Evolutionary conservation across 495 filamentous ascomycete genomes (phyloP), one percentile per base, ranked within the genome.

Genomic region (Tuber brumale): DNA sequence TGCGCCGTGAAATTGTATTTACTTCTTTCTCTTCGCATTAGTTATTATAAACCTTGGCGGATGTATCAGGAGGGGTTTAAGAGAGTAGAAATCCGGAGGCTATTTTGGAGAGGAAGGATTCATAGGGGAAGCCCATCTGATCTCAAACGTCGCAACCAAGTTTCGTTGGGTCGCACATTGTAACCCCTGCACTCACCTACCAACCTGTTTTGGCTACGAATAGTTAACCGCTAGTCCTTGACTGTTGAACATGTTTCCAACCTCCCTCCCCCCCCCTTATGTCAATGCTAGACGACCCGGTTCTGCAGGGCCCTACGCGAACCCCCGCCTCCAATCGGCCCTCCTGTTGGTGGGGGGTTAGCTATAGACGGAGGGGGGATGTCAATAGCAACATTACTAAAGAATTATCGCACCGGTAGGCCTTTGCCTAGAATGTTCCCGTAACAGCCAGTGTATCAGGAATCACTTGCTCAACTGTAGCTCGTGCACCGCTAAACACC

Each of bases 91-190:
- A 35, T 66, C 12, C 14, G 27, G 31, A 19, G 57, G 57, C 57
- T 66, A 66, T 66, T 66, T 66, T 66, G 57, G 57, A 66, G 57
- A 7, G 57, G 57, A 35, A 66, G 27, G 57, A 35, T 66, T 35
- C 57, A 35, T 66, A 66, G 57, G 57, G 57, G 57, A 66, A 66
- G 5, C 57, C 57, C 57, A 18, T 66, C 57, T 66, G 57, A 66
- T 66, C 57, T 66, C 57, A 66, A 66, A 66, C 57, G 57, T 66
- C 57, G 27, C 57, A 12, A 66, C 27, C 2, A 5, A 12, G 57
- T 66, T 66, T 66, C 57, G 57, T 66, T 66, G 57, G 27, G 57
- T 66, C 27, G 57, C 57, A 66, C 57, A 66, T 66, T 66, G 57
- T 35, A 35, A 31, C 57, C 57, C 57, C 57, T 66, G 57, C 57